A percentile compares a stretch with the other conserved stretches of the same genome.
Evolutionary conservation across 2,329 filamentous ascomycete species (phyloP).

Genomic region (Rhynchosporium graminicola): DNA sequence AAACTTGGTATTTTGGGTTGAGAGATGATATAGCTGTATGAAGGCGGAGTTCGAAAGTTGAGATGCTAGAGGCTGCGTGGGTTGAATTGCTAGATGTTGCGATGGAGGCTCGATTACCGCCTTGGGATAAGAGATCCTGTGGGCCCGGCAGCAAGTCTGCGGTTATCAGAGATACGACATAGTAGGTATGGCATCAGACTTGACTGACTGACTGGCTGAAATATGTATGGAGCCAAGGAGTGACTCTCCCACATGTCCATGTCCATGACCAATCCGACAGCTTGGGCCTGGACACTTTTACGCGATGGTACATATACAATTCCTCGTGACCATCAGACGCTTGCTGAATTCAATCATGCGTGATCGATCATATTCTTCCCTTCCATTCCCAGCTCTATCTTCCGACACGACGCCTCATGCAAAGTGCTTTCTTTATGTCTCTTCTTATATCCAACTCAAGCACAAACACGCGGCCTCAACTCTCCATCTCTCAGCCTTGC

Average conservation of each 20-base stretch:
- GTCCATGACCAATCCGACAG: not conserved
- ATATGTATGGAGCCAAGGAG: not conserved
- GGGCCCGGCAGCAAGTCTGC: constrained; percentile 27
- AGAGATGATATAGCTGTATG: not conserved
- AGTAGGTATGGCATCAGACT: not conserved
- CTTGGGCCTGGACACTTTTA: no score
- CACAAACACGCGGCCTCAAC: no score
- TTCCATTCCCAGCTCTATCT: no score
- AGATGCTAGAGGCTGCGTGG: constrained; percentile 25
- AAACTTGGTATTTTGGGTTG: constrained; percentile 20
- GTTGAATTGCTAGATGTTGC: constrained; percentile 25
- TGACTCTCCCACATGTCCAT: not conserved
- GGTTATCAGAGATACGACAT: not conserved
- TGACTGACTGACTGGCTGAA: not conserved
- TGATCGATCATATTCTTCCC: not conserved
- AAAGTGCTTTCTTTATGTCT: no score
- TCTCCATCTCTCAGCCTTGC: no score
- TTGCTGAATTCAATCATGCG: constrained; percentile 1
- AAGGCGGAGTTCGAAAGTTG: constrained; percentile 36
- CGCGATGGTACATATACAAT: constrained; percentile 6
- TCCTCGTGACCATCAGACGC: constrained; percentile 2
- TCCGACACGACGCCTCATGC: no score
- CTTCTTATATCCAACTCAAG: no score
- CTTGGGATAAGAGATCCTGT: constrained; percentile 27
- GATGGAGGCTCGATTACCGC: constrained; percentile 31